Evolutionary conservation across 352 stramenopile species (phyloP).

Genomic region (Aphanomyces euteiches): DNA sequence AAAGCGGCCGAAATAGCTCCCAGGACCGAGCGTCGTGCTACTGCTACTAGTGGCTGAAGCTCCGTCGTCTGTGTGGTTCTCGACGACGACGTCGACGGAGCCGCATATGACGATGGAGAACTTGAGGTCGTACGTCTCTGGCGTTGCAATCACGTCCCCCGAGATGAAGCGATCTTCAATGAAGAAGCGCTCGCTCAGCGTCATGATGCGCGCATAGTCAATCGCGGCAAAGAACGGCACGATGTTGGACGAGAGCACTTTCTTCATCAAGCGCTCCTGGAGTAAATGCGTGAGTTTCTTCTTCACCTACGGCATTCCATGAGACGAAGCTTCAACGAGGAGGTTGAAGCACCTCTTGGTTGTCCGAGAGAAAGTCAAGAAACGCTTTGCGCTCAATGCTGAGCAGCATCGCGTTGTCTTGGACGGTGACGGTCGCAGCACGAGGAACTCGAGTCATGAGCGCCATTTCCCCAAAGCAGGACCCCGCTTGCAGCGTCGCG

Average conservation of each 20-base stretch:
- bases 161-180: conserved; percentile 65
- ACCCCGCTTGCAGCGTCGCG: conserved; percentile 59
- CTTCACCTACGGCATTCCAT: conserved; percentile 40
- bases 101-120: conserved; percentile 72
- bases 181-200: conserved; percentile 54
- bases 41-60: conserved; percentile 33
- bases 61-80: conserved; percentile 31
- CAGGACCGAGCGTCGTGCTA: conserved; percentile 41
- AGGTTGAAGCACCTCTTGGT: conserved; percentile 17
- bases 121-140: conserved; percentile 39
- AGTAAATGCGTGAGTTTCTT: conserved; percentile 51
- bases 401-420: conserved; percentile 74
- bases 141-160: conserved; percentile 52
- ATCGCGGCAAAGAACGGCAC: conserved; percentile 54
- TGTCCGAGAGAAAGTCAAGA: conserved; percentile 55
- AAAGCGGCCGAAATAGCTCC: conserved; percentile 68
- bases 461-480: conserved; percentile 81
- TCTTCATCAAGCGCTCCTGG: conserved; percentile 64
- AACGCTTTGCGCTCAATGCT: conserved; percentile 75
- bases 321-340: too few relatives aligned
- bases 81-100: conserved; percentile 50
- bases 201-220: conserved; percentile 50
- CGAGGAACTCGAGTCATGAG: conserved; percentile 74
- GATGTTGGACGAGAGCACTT: conserved; percentile 58
- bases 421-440: conserved; percentile 57